Evolutionary conservation across 179 eudicot species (phyloP), one percentile per base, ranked within the genome.

Genomic region (Silene coronaria): DNA sequence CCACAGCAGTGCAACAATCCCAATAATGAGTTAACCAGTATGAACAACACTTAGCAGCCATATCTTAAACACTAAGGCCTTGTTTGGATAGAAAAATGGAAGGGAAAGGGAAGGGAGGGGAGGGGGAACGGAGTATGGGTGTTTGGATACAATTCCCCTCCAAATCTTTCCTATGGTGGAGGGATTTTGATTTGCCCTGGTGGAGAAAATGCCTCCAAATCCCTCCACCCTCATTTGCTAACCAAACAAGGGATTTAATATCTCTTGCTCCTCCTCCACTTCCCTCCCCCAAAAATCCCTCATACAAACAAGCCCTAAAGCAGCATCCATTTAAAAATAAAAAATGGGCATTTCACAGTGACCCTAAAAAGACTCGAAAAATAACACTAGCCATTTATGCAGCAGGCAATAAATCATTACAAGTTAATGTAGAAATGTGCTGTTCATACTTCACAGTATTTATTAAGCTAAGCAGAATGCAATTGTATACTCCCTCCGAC

Each of bases 391-490:
- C n/a, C 53, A 51, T 68, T 17, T 14, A n/a, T 32, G 61, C 58
- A 59, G 70, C 73, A 42, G 38, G 46, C 6, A 59, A 27, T 51
- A 23, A 32, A 34, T 3, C 17, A 24, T 34, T 28, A 59, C 46
- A 5, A 23, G 11, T 2, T 17, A 16, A 48, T 26, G 16, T 11
- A 60, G 24, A 30, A 23, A 19, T 30, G 67, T 58, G 34, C 38
- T 65, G 17, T 16, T 22, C 6, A 30, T 2, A 53, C 11, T 16
- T 22, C 6, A 30, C 3, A 53, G 4, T 1, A 24, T 4, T 36
- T 32, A 58, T 23, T 30, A 6, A 58, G 30, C 27, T 42, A 72
- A 66, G 42, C 61, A 74, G 67, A 73, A 69, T 30, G 32, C 66
- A 34, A 73, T 63, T 28, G n/a, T 30, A 27, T 14, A 72, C n/a